Base-by-base conservation (phyloP, 2,329 filamentous ascomycete genomes). In the Cladosporium sp. region DNA sequence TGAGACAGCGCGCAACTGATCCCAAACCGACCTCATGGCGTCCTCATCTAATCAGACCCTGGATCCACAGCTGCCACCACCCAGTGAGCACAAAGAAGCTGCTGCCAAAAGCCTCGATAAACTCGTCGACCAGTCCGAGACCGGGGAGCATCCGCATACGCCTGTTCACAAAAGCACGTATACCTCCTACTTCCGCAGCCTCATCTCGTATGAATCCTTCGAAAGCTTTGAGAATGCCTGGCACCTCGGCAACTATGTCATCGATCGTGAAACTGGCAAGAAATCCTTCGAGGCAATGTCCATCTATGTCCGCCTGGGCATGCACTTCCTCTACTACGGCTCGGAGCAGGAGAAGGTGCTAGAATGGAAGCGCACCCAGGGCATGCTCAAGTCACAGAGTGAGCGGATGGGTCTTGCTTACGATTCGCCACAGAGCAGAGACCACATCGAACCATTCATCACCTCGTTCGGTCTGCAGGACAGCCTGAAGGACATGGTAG, bases 251-350 rank as follows among this genome's bases (percentile, higher is more conserved):
- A 77, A 78, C 66, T 77, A 76, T 65, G 74, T 78, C 40, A 70
- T 76, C 28, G 73, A 76, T 61, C 71, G 74, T 25, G 50, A 66
- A 47, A 76, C 74, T 0, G 72, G 74, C n/a, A 54, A 69, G 55
- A 76, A 74, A 67, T 63, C 64, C 5, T 77, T 74, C 58, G 75
- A 78, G 60, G 64, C 71, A 28, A 78, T 78, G 75, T 70, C 68
- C 59, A 71, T 77, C 60, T 76, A 76, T 60, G 74, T 76, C 39
- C 69, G 74, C 19, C 37, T 76, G 5, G 75, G 75, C 20, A 76
- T 77, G 75, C 75, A 77, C 59, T 63, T 76, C 30, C 69, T 77
- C 15, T 77, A 77, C 66, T 77, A 76, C 62, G 75, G 75, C 51
- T 68, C 66, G 22, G 65, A 68, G 54, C 74, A 77, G 61, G 70